These are phyloP conservation scores for Clonostachys byssicola DNA, from an alignment of 2,329 filamentous ascomycete species.

Conservation along the genomic window DNA sequence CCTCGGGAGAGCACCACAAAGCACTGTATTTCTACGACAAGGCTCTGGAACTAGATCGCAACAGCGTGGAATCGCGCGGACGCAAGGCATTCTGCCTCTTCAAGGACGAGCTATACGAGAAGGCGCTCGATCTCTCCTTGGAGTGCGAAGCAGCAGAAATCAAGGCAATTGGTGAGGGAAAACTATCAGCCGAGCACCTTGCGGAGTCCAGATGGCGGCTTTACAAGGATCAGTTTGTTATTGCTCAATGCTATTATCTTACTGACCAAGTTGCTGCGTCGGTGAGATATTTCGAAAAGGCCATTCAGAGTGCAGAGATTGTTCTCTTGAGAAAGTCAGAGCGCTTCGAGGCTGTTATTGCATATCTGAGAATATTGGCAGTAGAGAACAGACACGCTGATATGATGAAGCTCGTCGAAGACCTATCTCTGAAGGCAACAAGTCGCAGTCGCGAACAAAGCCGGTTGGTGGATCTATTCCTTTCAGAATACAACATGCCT, in stretches of 20 bases:
- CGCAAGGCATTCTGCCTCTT: conserved; percentile 34
- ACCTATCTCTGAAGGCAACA: conserved; percentile 18
- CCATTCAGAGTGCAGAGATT: conserved; percentile 19
- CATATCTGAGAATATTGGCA: conserved; percentile 27
- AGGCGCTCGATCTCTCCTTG: conserved; percentile 26
- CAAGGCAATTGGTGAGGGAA: conserved; percentile 15
- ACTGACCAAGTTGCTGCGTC: conserved; percentile 22
- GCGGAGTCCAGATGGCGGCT: conserved; percentile 28
- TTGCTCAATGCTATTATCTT: conserved; percentile 28
- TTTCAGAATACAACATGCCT: conserved; percentile 23
- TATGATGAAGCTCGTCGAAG: conserved; percentile 25
- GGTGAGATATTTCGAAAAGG: conserved; percentile 27
- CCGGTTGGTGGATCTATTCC: conserved; percentile 26
- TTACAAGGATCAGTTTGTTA: conserved; percentile 32
- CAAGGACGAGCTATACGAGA: conserved; percentile 24
- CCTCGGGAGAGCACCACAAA: conserved; percentile 23
- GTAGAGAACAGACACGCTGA: conserved; percentile 26
- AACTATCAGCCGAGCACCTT: conserved; percentile 13
- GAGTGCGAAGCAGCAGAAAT: conserved; percentile 29
- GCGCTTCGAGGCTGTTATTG: conserved; percentile 29
- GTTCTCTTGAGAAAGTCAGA: conserved; percentile 18
- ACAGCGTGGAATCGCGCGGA: conserved; percentile 29
- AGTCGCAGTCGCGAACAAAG: conserved; percentile 13
- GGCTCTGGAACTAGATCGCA: conserved; percentile 26
- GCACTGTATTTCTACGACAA: conserved; percentile 28